Conservation (phyloP, 1,284 basidiomycete species). For the Blastosporella zonata region DNA sequence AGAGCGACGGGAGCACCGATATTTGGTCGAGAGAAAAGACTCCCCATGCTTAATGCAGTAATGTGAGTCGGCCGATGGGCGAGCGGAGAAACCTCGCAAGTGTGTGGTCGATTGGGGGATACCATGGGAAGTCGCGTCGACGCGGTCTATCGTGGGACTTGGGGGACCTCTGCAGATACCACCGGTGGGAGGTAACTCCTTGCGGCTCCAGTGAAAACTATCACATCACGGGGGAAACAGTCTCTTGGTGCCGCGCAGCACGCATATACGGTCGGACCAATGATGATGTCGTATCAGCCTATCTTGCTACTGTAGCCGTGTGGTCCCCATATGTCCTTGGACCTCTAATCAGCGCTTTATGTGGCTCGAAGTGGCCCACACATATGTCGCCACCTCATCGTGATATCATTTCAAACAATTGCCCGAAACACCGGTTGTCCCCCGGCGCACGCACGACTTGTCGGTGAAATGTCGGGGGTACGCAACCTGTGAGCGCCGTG, state of each 20-base stretch:
- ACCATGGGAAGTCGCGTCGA: neutral
- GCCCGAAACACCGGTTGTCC: conserved; percentile 5
- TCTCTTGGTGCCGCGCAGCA: conserved; percentile 14
- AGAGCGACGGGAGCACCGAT: neutral
- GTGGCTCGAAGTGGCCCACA: conserved; percentile 2
- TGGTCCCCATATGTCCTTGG: conserved; percentile 12
- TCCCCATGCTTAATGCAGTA: neutral
- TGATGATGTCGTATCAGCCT: conserved; percentile 16
- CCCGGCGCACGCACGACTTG: neutral
- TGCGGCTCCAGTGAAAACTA: conserved; percentile 5
- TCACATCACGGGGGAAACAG: conserved; percentile 10
- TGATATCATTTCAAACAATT: conserved; percentile 8
- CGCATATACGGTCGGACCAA: conserved; percentile 8
- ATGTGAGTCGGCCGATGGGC: neutral
- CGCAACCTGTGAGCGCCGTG: too few relatives aligned
- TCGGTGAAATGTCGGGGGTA: conserved; percentile 1
- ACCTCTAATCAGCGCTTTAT: conserved; percentile 6
- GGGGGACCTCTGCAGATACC: neutral
- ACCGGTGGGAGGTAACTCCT: conserved; percentile 12
- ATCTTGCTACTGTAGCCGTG: neutral
- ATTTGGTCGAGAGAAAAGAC: neutral
- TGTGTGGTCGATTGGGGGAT: neutral
- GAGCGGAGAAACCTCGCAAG: conserved; percentile 14
- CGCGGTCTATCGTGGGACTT: conserved; percentile 9
- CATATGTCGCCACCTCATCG: neutral